Evolutionary conservation across 805 yeast genomes (phyloP), one percentile per base, ranked within the genome.

Genomic region (Hanseniaspora jakobsenii): DNA sequence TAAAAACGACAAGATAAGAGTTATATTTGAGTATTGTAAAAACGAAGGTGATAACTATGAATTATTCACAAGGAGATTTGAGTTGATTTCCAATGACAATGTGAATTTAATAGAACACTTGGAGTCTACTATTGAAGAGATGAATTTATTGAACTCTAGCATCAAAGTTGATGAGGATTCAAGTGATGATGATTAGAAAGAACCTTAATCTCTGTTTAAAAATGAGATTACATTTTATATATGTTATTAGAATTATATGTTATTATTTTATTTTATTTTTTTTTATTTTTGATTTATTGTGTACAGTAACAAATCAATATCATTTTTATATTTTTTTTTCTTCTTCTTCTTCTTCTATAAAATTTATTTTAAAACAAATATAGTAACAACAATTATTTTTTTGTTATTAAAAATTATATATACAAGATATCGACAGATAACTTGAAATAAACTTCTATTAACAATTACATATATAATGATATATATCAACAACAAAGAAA

Each of bases 121-220:
- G 32, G 74, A 75, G 28, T 51, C 63, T 49, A 72, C 84, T 1
- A 71, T 91, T 6, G 76, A 68, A 30, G 83, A 75, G 6, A 84
- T 91, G 1, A 87, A 86, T 1, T 69, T 91, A 50, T 74, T 77
- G 55, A 91, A 86, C 60, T 85, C 95, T 31, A 78, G 89, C 37
- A 62, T 87, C 6, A 61, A 84, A 38, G 66, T 86, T 27, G 95
- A 87, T 50, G 56, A 66, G 13, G 32, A 32, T 13, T 10, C 8
- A 3, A 14, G 16, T 6, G 38, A 36, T 12, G 38, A 36, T 36
- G 19, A 26, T 6, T 14, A 27, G 8, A 24, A 24, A 7, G 27
- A 24, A n/a, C n/a, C n/a, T 24, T 24, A 24, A 7, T 7, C 27
- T 24, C 6, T 24, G 27, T 24, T 24, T 24, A 24, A 24, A 24